Percentiles rank a stretch among this genome's conserved stretches.
Conservation (phyloP, 202 grass and related monocot species). For the Carex sylvatica region DNA sequence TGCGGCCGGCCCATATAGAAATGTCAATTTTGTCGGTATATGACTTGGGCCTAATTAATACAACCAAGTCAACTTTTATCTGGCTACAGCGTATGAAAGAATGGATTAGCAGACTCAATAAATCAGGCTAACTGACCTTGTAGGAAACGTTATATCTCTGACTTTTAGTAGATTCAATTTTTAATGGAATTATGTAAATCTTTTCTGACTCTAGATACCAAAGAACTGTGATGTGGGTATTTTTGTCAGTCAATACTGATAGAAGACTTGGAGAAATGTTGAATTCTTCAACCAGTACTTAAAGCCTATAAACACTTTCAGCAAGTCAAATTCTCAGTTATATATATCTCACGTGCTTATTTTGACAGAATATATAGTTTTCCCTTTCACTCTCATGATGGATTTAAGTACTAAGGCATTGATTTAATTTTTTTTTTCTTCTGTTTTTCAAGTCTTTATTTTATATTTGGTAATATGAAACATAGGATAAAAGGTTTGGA, state of each 20-base stretch:
- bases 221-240: background rate
- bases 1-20: background rate
- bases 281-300: too few relatives aligned
- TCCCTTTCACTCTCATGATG: too few relatives aligned
- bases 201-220: background rate
- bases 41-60: background rate
- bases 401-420: too few relatives aligned
- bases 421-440: too few relatives aligned
- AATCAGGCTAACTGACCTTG: background rate
- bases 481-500: too few relatives aligned
- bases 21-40: background rate
- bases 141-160: background rate
- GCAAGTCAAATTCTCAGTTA: too few relatives aligned
- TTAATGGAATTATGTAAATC: background rate
- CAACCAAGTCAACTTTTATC: background rate
- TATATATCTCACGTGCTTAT: too few relatives aligned
- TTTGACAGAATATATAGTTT: too few relatives aligned
- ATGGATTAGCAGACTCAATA: background rate
- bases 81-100: background rate
- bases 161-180: background rate
- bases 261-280: too few relatives aligned
- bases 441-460: too few relatives aligned
- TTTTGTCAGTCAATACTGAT: background rate
- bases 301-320: too few relatives aligned
- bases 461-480: too few relatives aligned